A percentile compares a stretch with the other conserved stretches of the same genome.
These are phyloP conservation scores for Sphaerostilbella broomeana DNA, from an alignment of 2,329 filamentous ascomycete genomes.

Conservation along the genomic window DNA sequence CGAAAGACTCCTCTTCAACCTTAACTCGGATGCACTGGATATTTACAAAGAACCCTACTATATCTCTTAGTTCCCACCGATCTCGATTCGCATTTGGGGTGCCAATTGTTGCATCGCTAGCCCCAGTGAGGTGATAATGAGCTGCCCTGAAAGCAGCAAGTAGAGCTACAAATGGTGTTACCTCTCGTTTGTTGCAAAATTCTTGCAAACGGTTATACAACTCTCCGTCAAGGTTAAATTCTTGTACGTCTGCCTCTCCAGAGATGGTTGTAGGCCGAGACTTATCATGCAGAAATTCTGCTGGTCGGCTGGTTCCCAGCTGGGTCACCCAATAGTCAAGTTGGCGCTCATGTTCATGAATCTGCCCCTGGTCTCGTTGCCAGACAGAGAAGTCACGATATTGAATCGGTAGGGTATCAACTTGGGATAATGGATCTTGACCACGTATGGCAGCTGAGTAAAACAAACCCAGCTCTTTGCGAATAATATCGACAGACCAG, in stretches of 20 bases:
- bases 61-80: slow-evolving; percentile 14
- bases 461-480: slow-evolving; percentile 9
- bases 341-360: slow-evolving; percentile 16
- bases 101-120: slow-evolving; percentile 20
- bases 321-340: slow-evolving; percentile 20
- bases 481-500: slow-evolving; percentile 19
- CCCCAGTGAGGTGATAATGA: slow-evolving; percentile 22
- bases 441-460: slow-evolving; percentile 13
- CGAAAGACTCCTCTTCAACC: slow-evolving; percentile 16
- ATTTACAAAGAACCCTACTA: slow-evolving; percentile 23
- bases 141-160: slow-evolving; percentile 21
- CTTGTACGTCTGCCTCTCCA: slow-evolving; percentile 10
- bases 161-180: slow-evolving; percentile 15
- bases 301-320: slow-evolving; percentile 14
- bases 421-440: slow-evolving; percentile 4
- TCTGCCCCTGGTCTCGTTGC: slow-evolving; percentile 18
- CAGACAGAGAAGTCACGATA: slow-evolving; percentile 22
- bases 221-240: slow-evolving; percentile 6
- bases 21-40: slow-evolving; percentile 20
- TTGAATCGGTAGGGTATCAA: slow-evolving; percentile 18
- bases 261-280: slow-evolving; percentile 14
- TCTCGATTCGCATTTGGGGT: slow-evolving; percentile 17
- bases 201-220: slow-evolving; percentile 10
- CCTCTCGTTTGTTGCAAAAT: slow-evolving; percentile 11
- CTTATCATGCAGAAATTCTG: slow-evolving; percentile 16